Evolutionary conservation across 202 grass and related monocot species (phyloP).

Genomic region (Digitaria exilis): DNA sequence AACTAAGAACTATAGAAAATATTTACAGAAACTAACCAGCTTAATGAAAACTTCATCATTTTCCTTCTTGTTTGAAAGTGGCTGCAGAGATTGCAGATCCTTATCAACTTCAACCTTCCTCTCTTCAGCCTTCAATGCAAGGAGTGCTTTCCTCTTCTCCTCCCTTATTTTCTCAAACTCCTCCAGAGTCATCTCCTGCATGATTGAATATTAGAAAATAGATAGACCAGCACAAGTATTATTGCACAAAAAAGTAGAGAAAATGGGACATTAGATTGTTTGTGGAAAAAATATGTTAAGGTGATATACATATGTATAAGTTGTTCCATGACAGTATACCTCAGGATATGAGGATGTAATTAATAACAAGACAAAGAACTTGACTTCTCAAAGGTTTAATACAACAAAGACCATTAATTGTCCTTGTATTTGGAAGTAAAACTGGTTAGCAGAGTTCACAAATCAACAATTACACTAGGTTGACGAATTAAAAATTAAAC

Average conservation of each 20-base stretch:
- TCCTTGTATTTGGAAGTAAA: neutral
- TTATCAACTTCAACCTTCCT: slow-evolving; percentile 89
- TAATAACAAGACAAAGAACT: neutral
- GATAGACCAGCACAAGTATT: neutral
- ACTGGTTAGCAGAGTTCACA: neutral
- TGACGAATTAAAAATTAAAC: neutral
- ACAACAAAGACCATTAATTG: neutral
- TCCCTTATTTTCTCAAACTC: slow-evolving; percentile 88
- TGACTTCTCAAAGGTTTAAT: neutral
- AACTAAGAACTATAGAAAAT: too few species aligned
- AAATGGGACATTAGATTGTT: neutral
- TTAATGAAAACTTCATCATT: slow-evolving; percentile 86
- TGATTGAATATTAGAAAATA: slow-evolving; percentile 29
- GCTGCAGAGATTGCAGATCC: slow-evolving; percentile 78
- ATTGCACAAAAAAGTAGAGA: neutral
- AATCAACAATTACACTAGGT: neutral
- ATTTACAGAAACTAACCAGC: slow-evolving; percentile 48
- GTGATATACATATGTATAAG: neutral
- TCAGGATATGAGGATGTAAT: neutral
- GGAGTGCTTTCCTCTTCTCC: slow-evolving; percentile 73
- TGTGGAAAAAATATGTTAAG: neutral
- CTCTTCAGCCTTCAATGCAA: slow-evolving; percentile 75
- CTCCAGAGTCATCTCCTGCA: slow-evolving; percentile 87
- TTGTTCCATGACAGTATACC: neutral
- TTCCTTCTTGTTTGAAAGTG: slow-evolving; percentile 75